Percentiles rank a stretch among this genome's conserved stretches.
Evolutionary conservation across 805 yeast genomes (phyloP).

Genomic region (Candida maris): DNA sequence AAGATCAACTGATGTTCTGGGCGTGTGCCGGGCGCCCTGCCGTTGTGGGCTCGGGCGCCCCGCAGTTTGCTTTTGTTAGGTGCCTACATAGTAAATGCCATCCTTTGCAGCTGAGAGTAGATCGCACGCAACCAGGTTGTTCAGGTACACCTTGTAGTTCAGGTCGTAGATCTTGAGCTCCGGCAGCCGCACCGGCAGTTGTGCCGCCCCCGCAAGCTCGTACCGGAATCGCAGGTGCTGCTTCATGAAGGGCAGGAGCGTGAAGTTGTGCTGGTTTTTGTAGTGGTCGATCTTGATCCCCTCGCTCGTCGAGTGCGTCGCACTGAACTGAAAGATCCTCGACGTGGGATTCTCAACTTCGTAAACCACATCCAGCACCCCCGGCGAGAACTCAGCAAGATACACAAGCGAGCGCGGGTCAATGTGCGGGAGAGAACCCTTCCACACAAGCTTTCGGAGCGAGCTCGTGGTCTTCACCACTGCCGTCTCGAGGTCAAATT

Average conservation of each 20-base stretch:
- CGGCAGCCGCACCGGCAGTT: slow-evolving; percentile 45
- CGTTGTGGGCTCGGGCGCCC: neutral
- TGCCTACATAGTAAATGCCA: slow-evolving; percentile 21
- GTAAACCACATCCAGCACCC: slow-evolving; percentile 38
- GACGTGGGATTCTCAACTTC: slow-evolving; percentile 74
- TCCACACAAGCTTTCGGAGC: slow-evolving; percentile 41
- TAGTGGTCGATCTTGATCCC: slow-evolving; percentile 23
- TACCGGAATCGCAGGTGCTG: slow-evolving; percentile 42
- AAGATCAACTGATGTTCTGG: slow-evolving; percentile 42
- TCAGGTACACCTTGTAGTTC: slow-evolving; percentile 60
- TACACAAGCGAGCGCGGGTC: slow-evolving; percentile 65
- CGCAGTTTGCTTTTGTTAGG: neutral
- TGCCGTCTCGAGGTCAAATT: slow-evolving; percentile 12
- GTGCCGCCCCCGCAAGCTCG: slow-evolving; percentile 19
- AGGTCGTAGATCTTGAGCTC: slow-evolving; percentile 63
- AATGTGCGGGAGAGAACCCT: slow-evolving; percentile 54
- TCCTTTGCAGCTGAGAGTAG: slow-evolving; percentile 25
- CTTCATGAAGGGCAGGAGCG: slow-evolving; percentile 62
- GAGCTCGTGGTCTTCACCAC: slow-evolving; percentile 19
- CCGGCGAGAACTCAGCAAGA: slow-evolving; percentile 15
- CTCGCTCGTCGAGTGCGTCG: slow-evolving; percentile 23
- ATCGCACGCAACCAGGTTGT: slow-evolving; percentile 42
- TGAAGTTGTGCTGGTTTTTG: slow-evolving; percentile 34
- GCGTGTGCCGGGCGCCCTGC: neutral
- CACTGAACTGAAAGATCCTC: slow-evolving; percentile 55